A percentile compares a stretch with the other conserved stretches of the same genome.
Conservation (phyloP, 2,329 filamentous ascomycete species). For the Penicillium psychrosexuale region DNA sequence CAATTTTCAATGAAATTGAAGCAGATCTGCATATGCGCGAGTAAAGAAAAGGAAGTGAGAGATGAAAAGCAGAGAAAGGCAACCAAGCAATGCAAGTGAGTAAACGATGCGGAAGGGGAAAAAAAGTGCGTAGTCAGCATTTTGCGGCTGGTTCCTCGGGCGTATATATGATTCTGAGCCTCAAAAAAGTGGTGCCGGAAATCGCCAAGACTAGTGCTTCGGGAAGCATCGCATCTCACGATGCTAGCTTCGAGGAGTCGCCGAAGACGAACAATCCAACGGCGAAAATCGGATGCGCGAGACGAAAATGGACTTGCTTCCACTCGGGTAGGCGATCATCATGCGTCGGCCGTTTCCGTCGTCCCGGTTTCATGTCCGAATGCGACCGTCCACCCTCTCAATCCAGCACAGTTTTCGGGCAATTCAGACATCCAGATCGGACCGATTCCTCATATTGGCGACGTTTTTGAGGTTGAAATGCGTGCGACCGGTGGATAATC, state of each 20-base stretch:
- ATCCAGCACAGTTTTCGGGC: not conserved
- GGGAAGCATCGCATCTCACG: not conserved
- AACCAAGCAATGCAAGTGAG: not conserved
- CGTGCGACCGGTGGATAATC: not conserved
- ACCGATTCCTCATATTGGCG: not conserved
- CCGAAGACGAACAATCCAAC: not conserved
- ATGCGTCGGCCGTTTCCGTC: constrained; percentile 25
- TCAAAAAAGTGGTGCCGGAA: constrained; percentile 8
- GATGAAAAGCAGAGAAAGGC: not conserved
- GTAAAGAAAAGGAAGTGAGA: constrained; percentile 16
- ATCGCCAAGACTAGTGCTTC: constrained; percentile 13
- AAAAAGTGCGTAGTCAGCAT: constrained; percentile 2
- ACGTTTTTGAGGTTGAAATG: not conserved
- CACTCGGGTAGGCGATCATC: constrained; percentile 1
- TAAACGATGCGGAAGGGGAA: not conserved
- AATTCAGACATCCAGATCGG: not conserved
- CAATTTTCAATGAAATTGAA: not conserved
- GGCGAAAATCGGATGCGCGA: constrained; percentile 5
- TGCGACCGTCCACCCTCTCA: constrained; percentile 14
- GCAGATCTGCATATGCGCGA: constrained; percentile 11
- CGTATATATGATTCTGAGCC: constrained; percentile 8
- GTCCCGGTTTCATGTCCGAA: constrained; percentile 4
- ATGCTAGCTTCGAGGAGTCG: not conserved
- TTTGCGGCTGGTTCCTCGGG: not conserved
- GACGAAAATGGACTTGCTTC: constrained; percentile 1